These are phyloP conservation scores for Cladophialophora exuberans DNA, from an alignment of 2,329 filamentous ascomycete species.

Conservation along the genomic window DNA sequence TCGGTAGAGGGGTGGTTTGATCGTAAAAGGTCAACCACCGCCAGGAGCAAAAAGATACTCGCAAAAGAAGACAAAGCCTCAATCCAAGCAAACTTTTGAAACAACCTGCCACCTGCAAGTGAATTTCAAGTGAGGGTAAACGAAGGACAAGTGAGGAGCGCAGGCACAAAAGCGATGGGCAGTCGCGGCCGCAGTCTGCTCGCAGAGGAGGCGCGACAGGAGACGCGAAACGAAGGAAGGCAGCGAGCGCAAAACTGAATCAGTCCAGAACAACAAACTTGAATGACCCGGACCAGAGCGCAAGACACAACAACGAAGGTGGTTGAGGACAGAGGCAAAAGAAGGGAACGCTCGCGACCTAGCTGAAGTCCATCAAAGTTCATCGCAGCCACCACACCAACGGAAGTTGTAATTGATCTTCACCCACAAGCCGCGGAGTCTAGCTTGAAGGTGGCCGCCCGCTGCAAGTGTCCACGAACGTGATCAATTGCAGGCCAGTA, in stretches of 20 bases:
- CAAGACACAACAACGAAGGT: background rate
- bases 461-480: conserved; percentile 9
- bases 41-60: conserved; percentile 18
- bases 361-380: conserved; percentile 1
- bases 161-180: conserved; percentile 3
- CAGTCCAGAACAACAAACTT: conserved; percentile 16
- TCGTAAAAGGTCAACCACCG: conserved; percentile 5
- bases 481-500: conserved; percentile 3
- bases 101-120: conserved; percentile 4
- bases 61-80: conserved; percentile 16
- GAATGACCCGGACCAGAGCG: conserved; percentile 2
- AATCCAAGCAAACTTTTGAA: conserved; percentile 6
- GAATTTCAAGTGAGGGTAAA: conserved; percentile 13
- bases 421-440: background rate
- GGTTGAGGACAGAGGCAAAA: conserved; percentile 1
- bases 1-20: background rate
- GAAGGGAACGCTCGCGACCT: background rate
- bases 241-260: conserved; percentile 9
- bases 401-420: background rate
- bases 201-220: conserved; percentile 13
- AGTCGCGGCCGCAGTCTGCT: conserved; percentile 6
- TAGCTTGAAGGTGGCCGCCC: background rate
- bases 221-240: conserved; percentile 6
- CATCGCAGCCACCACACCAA: background rate
- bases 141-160: conserved; percentile 2